A percentile compares a stretch with the other conserved stretches of the same genome.
These are phyloP conservation scores for Botryotinia convoluta DNA, from an alignment of 2,329 filamentous ascomycete species.

Conservation along the genomic window DNA sequence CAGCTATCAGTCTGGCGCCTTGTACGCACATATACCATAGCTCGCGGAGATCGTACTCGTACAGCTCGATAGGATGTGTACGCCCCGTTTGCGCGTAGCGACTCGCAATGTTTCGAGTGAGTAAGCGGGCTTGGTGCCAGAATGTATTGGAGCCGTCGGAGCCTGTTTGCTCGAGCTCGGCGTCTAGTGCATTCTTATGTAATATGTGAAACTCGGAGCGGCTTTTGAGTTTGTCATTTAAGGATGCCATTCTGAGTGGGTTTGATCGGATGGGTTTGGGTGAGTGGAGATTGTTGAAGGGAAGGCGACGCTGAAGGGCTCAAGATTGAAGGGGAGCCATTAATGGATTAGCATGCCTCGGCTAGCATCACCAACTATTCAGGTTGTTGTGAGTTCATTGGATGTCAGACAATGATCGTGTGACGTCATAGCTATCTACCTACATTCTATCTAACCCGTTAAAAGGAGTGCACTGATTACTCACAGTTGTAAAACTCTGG, in stretches of 20 bases:
- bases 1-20: neutral
- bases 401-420: neutral
- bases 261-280: neutral
- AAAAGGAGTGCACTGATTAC: neutral
- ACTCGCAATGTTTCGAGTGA: neutral
- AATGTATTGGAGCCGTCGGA: neutral
- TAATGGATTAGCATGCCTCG: neutral
- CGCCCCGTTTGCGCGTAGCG: neutral
- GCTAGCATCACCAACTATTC: neutral
- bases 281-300: neutral
- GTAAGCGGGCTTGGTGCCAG: neutral
- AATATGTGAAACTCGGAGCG: neutral
- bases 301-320: too few species aligned
- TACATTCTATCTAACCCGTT: neutral
- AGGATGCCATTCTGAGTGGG: neutral
- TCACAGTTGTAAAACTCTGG: neutral
- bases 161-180: neutral
- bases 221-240: neutral
- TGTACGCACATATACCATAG: neutral
- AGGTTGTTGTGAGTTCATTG: neutral
- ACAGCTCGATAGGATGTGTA: neutral
- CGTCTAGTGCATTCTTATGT: neutral
- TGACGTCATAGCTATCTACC: neutral
- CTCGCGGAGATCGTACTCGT: neutral
- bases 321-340: neutral